Evolutionary conservation across 768 basidiomycete species (phyloP).

Genomic region (Sporobolomyces roseus): DNA sequence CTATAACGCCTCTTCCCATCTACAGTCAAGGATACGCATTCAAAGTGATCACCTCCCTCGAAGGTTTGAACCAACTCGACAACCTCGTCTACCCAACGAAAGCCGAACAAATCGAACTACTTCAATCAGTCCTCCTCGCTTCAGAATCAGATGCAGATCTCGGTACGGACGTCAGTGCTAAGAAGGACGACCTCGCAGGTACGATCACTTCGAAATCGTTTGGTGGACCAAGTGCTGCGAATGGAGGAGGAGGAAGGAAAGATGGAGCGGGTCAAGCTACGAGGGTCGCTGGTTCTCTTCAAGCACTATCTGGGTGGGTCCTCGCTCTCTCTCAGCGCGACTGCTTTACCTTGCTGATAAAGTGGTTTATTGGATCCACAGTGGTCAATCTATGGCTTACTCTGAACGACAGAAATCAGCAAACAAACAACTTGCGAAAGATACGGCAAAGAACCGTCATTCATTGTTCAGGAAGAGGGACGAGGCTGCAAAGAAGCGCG

Average conservation of each 20-base stretch:
- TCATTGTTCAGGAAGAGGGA: slow-evolving; percentile 80
- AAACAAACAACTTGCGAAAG: slow-evolving; percentile 62
- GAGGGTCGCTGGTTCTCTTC: slow-evolving; percentile 69
- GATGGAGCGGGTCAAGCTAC: slow-evolving; percentile 66
- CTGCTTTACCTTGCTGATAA: neutral
- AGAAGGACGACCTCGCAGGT: slow-evolving; percentile 39
- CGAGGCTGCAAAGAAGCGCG: slow-evolving; percentile 54
- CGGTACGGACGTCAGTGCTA: slow-evolving; percentile 76
- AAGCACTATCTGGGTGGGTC: slow-evolving; percentile 66
- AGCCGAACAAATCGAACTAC: slow-evolving; percentile 90
- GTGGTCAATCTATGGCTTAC: slow-evolving; percentile 77
- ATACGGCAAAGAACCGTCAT: slow-evolving; percentile 57
- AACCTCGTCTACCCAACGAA: slow-evolving; percentile 86
- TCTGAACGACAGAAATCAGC: slow-evolving; percentile 86
- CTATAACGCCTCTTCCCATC: slow-evolving; percentile 1
- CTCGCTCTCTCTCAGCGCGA: neutral
- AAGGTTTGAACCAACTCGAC: slow-evolving; percentile 78
- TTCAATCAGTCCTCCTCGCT: slow-evolving; percentile 85
- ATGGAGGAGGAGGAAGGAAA: slow-evolving; percentile 16
- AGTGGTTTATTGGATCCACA: neutral
- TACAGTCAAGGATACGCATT: slow-evolving; percentile 74
- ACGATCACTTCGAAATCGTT: slow-evolving; percentile 46
- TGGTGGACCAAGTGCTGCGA: no score
- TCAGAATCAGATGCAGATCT: slow-evolving; percentile 87
- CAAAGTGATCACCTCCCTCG: slow-evolving; percentile 97